Evolutionary conservation across 352 stramenopile species (phyloP).

Genomic region (Pythium dissimile): DNA sequence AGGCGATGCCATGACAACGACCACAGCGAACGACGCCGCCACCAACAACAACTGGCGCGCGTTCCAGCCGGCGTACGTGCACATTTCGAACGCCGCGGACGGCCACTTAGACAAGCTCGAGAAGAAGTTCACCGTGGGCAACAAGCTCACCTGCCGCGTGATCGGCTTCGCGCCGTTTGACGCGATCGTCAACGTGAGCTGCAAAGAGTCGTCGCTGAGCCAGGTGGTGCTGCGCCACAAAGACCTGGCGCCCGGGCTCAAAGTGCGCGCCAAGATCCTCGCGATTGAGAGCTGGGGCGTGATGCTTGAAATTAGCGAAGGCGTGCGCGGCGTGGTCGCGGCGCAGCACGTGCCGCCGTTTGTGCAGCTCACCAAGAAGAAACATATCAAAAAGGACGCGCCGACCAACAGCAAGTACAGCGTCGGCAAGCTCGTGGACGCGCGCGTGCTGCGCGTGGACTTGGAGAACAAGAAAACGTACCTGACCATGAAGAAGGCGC

Average conservation of each 20-base stretch:
- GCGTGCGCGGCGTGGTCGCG: constrained; percentile 72
- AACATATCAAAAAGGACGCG: constrained; percentile 59
- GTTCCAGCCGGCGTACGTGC: constrained; percentile 80
- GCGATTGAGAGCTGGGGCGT: constrained; percentile 82
- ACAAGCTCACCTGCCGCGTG: constrained; percentile 66
- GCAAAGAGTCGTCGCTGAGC: constrained; percentile 69
- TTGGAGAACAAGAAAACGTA: constrained; percentile 91
- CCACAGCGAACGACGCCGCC: no score
- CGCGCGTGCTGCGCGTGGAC: constrained; percentile 82
- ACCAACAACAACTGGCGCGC: constrained; percentile 74
- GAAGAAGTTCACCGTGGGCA: constrained; percentile 74
- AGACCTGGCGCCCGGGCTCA: constrained; percentile 68
- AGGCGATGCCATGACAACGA: no score
- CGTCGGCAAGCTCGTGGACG: constrained; percentile 68
- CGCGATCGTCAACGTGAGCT: constrained; percentile 77
- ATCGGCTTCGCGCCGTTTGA: constrained; percentile 87
- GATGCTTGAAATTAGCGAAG: constrained; percentile 83
- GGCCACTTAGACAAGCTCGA: constrained; percentile 84
- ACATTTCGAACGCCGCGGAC: constrained; percentile 87
- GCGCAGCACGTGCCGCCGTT: constrained; percentile 77
- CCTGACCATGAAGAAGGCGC: constrained; percentile 87
- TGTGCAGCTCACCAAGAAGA: constrained; percentile 52
- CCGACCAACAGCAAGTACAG: constrained; percentile 73
- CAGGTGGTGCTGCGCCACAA: constrained; percentile 78
- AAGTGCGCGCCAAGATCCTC: constrained; percentile 79